Evolutionary conservation across 2,329 filamentous ascomycete species (phyloP), one percentile per base, ranked within the genome.

Genomic region (Stachybotrys elegans): DNA sequence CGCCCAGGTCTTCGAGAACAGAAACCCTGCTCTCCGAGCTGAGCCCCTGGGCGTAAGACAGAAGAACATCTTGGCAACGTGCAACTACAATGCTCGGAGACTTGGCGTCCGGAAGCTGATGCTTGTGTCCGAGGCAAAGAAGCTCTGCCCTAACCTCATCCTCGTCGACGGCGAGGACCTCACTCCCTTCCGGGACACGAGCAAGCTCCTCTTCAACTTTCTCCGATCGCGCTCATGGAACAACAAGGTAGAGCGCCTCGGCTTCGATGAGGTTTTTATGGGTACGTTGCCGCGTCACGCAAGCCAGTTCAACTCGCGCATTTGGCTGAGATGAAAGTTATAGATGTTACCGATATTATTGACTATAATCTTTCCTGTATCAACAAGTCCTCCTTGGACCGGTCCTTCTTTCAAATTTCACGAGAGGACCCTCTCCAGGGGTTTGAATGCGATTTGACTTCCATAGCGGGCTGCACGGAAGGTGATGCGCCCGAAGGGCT

Each of bases 1-100:
- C 63, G 91, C 91, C 19, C 88, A 89, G 40, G 90, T 93, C 8
- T 84, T 93, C 53, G 90, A 96, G 67, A 84, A 84, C 51, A 84
- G 86, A 59, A 82, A 86, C 51, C 88, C 90, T 1, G 70, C 75
- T 3, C 71, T 96, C 45, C 88, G 81, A 58, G 73, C 76, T 2
- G 68, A 86, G 16, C 88, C 90, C 6, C 71, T 97, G 25, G 91
- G 89, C 27, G 82, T 95, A 46, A 87, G 91, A 64, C 91, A 96
- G 66, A 96, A 96, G 67, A 88, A 90, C 61, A 95, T 96, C 44
- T 75, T 93, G 32, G 88, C 91, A 19, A 95, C 90, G 5, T 94
- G 88, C 75, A 97, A 97, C 67, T 97, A 97, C 64, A 88, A 87
- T 60, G 92, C 92, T 19, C 82, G 92, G 27, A 71, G 81, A 42